phyloP scores from a whole-genome alignment of 805 yeast species.

The Zygoascus flipseniorum region DNA sequence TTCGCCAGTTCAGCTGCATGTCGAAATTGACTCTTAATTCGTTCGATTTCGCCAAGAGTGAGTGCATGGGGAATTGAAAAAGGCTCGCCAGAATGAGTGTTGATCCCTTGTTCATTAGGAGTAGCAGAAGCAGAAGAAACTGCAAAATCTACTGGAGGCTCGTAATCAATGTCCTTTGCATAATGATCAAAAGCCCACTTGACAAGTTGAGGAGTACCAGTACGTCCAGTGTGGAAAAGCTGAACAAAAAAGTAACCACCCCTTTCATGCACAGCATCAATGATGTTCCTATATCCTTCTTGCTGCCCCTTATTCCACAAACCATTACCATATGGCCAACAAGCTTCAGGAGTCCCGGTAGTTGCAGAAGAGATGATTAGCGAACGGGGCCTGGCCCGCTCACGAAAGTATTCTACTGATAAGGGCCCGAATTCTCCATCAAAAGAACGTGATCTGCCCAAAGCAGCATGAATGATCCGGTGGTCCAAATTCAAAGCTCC shows the following conservation, averaged over 20 bases:
- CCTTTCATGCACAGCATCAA: constrained; percentile 36
- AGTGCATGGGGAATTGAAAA: constrained; percentile 22
- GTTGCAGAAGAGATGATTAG: constrained; percentile 3
- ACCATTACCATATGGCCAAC: neutral
- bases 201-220: constrained; percentile 25
- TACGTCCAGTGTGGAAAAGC: constrained; percentile 38
- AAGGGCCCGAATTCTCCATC: neutral
- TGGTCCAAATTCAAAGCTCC: constrained; percentile 28
- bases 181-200: no score
- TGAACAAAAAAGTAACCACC: constrained; percentile 32
- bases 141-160: neutral
- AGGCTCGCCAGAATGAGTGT: neutral
- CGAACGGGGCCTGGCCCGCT: constrained; percentile 3
- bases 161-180: neutral
- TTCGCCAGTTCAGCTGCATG: constrained; percentile 44
- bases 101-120: constrained; percentile 8
- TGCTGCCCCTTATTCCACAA: constrained; percentile 1
- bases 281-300: constrained; percentile 42
- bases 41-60: constrained; percentile 34
- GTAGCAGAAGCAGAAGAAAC: constrained; percentile 11
- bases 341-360: neutral
- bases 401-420: constrained; percentile 1
- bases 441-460: constrained; percentile 37
- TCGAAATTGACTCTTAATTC: constrained; percentile 34
- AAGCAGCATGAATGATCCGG: constrained; percentile 42